Conservation (phyloP, 1,284 basidiomycete genomes). For the Irpex sp. region DNA sequence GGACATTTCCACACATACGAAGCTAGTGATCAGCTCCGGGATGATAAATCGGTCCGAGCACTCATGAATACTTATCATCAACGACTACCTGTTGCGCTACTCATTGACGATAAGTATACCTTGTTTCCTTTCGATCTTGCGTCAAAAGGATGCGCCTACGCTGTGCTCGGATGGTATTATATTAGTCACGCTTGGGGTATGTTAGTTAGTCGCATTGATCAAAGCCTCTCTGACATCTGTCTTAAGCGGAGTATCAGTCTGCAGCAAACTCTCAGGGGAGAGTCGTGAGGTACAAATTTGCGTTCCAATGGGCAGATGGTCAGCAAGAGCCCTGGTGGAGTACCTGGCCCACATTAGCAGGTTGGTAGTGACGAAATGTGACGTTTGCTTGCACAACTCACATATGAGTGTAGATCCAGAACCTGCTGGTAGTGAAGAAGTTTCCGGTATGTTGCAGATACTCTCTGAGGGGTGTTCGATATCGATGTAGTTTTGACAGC, state of each 20-base stretch:
- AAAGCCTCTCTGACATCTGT: background rate
- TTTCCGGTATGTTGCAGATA: too few species aligned
- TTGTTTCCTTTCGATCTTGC: conserved; percentile 76
- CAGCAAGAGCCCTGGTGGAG: conserved; percentile 74
- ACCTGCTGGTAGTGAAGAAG: too few species aligned
- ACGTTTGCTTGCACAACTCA: background rate
- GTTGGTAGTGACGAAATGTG: background rate
- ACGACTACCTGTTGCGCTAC: conserved; percentile 65
- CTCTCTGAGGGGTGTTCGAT: too few species aligned
- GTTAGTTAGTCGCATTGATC: conserved; percentile 25
- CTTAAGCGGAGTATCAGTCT: conserved; percentile 69
- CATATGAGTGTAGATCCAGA: background rate
- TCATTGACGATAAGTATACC: conserved; percentile 78
- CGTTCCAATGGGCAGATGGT: conserved; percentile 81
- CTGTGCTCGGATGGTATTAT: conserved; percentile 78
- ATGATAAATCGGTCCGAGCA: conserved; percentile 76
- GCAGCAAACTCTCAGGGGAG: conserved; percentile 49
- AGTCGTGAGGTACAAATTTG: conserved; percentile 81
- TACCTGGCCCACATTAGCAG: background rate
- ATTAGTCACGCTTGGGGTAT: conserved; percentile 80
- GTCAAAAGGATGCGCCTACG: conserved; percentile 62
- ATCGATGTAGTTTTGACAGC: too few species aligned
- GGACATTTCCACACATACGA: conserved; percentile 45
- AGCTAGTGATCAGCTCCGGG: conserved; percentile 69
- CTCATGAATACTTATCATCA: conserved; percentile 63